Evolutionary conservation across 805 yeast genomes (phyloP).

Genomic region (Starmerella floricola): DNA sequence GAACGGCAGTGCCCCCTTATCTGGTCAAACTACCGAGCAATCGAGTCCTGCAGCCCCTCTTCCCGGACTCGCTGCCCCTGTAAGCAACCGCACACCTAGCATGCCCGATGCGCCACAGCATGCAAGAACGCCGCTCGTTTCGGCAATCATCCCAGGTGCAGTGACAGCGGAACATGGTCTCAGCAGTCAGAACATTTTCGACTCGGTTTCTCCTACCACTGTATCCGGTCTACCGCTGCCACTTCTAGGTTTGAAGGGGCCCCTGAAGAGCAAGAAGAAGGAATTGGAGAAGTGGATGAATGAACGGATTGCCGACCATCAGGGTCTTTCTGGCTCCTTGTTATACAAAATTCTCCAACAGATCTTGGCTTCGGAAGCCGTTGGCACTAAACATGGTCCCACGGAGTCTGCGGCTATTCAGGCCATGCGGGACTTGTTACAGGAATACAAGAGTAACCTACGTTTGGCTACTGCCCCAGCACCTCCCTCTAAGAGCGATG

Average conservation of each 20-base stretch:
- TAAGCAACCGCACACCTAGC: neutral
- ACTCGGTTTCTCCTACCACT: neutral
- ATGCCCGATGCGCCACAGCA: no score
- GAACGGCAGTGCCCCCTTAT: no score
- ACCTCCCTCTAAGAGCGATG: neutral
- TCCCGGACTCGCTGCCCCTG: no score
- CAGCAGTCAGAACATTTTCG: no score
- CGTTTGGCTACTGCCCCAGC: neutral
- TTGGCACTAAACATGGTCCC: neutral
- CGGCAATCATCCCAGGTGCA: no score
- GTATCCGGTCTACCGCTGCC: slow-evolving; percentile 53
- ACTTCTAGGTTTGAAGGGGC: slow-evolving; percentile 35
- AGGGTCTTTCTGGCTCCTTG: slow-evolving; percentile 7
- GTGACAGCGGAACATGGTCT: no score
- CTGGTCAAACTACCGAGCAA: no score
- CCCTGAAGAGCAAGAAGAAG: slow-evolving; percentile 44
- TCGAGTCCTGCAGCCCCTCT: no score
- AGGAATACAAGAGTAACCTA: slow-evolving; percentile 1
- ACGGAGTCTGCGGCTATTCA: no score
- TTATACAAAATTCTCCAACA: slow-evolving; percentile 17
- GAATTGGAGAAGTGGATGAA: slow-evolving; percentile 62
- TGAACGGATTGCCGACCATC: slow-evolving; percentile 26
- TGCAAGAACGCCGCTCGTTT: no score
- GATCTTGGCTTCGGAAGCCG: slow-evolving; percentile 8
- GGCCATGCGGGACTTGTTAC: slow-evolving; percentile 3